Evolutionary conservation across 2,329 filamentous ascomycete species (phyloP).

Genomic region (Coniochaeta sp.): DNA sequence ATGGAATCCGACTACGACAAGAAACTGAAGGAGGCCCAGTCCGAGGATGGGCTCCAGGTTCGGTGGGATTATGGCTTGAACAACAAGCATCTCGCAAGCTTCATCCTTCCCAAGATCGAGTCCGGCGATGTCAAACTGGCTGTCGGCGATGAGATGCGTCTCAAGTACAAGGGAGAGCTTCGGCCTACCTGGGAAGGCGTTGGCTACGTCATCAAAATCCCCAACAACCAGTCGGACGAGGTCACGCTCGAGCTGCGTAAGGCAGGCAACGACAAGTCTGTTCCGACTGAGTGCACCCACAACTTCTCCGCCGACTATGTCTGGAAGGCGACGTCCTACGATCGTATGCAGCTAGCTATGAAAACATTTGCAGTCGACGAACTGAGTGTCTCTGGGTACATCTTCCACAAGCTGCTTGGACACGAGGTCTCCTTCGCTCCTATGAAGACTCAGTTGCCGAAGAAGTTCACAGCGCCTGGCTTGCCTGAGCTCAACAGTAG

Average conservation of each 20-base stretch:
- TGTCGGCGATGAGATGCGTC: constrained; percentile 95
- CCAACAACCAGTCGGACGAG: constrained; percentile 97
- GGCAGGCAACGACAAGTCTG: constrained; percentile 90
- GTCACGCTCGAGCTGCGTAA: constrained; percentile 92
- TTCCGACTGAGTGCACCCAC: constrained; percentile 92
- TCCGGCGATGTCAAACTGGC: constrained; percentile 96
- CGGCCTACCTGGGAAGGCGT: constrained; percentile 93
- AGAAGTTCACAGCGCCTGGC: constrained; percentile 93
- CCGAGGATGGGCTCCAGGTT: constrained; percentile 89
- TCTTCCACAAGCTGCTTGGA: constrained; percentile 93
- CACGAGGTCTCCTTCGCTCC: constrained; percentile 91
- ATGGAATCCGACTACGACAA: constrained; percentile 99
- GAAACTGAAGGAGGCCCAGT: constrained; percentile 96
- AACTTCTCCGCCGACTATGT: constrained; percentile 99
- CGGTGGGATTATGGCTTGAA: constrained; percentile 94
- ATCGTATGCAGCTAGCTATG: constrained; percentile 98
- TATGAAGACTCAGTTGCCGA: constrained; percentile 91
- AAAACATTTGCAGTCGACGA: constrained; percentile 98
- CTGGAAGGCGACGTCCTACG: constrained; percentile 98
- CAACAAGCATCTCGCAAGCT: constrained; percentile 94
- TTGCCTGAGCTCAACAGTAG: constrained; percentile 92
- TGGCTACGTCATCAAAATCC: constrained; percentile 98
- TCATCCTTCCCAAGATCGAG: constrained; percentile 93
- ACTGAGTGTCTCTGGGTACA: constrained; percentile 96
- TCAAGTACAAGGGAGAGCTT: constrained; percentile 93